These are phyloP conservation scores for Apostasia ramifera DNA, from an alignment of 106 monocot genomes.

Conservation along the genomic window DNA sequence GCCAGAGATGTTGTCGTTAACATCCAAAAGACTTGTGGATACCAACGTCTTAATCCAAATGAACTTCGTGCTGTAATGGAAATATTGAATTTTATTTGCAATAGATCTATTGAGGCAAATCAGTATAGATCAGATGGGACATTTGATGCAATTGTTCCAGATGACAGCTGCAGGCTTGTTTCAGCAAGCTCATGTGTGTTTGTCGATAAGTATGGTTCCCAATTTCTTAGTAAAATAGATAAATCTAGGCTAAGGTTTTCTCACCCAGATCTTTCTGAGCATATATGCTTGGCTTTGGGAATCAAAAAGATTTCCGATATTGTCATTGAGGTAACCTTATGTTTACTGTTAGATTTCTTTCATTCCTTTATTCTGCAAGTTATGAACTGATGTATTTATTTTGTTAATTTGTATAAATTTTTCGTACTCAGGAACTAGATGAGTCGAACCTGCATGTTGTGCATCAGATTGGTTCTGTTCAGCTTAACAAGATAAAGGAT, in stretches of 20 bases:
- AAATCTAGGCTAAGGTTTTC: constrained; percentile 77
- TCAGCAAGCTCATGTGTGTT: constrained; percentile 80
- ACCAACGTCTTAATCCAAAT: constrained; percentile 94
- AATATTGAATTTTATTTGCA: constrained; percentile 80
- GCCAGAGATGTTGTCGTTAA: constrained; percentile 66
- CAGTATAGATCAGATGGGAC: constrained; percentile 23
- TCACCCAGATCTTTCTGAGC: constrained; percentile 74
- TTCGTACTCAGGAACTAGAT: constrained; percentile 43
- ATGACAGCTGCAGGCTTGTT: constrained; percentile 97
- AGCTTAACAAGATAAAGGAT: constrained; percentile 47
- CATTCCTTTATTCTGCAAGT: not conserved
- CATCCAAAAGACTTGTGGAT: constrained; percentile 82
- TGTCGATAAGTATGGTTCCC: constrained; percentile 72
- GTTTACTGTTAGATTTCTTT: not conserved
- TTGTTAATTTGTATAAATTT: not conserved
- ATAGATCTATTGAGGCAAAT: constrained; percentile 22
- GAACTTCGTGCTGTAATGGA: constrained; percentile 95
- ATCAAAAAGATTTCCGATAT: constrained; percentile 83
- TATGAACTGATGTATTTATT: not conserved
- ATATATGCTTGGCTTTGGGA: constrained; percentile 53
- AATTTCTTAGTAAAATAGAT: constrained; percentile 66
- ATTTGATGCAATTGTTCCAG: constrained; percentile 70
- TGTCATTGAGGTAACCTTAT: constrained; percentile 66
- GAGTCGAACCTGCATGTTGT: constrained; percentile 35
- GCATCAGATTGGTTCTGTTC: constrained; percentile 46